Percentiles rank a stretch among this genome's conserved stretches.
These are phyloP conservation scores for Arxiozyma heterogenica DNA, from an alignment of 1,139 yeast species.

Conservation along the genomic window DNA sequence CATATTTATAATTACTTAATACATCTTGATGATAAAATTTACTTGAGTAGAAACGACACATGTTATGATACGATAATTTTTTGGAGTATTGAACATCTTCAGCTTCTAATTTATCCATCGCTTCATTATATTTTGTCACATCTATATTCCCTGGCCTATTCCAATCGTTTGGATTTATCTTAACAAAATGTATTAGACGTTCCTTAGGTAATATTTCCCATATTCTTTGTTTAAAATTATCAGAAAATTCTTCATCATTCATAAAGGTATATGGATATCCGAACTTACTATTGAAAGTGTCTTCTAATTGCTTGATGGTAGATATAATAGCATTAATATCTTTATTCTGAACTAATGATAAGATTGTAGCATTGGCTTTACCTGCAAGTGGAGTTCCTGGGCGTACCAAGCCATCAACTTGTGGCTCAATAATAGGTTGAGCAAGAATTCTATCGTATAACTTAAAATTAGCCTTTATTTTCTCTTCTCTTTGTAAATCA, in stretches of 20 bases:
- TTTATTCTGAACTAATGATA: constrained; percentile 59
- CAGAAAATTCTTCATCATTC: constrained; percentile 59
- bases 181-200: constrained; percentile 51
- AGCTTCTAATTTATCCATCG: constrained; percentile 45
- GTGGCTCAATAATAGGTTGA: constrained; percentile 39
- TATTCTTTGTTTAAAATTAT: constrained; percentile 43
- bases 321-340: constrained; percentile 43
- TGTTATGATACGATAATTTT: constrained; percentile 63
- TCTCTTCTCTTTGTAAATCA: constrained; percentile 18
- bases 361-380: constrained; percentile 61
- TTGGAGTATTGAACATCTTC: constrained; percentile 65
- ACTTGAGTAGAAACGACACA: constrained; percentile 75
- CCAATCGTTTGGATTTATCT: constrained; percentile 50
- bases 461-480: constrained; percentile 33
- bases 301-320: constrained; percentile 53
- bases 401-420: constrained; percentile 33
- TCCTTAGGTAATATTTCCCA: constrained; percentile 32
- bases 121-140: constrained; percentile 34
- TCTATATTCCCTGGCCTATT: constrained; percentile 48
- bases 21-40: constrained; percentile 65
- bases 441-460: constrained; percentile 32
- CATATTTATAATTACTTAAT: constrained; percentile 58
- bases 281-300: constrained; percentile 56
- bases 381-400: constrained; percentile 18
- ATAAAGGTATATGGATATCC: constrained; percentile 73